A percentile compares a stretch with the other conserved stretches of the same genome.
phyloP scores from a whole-genome alignment of 345 rosid species.

The Chamaenerion angustifolium region DNA sequence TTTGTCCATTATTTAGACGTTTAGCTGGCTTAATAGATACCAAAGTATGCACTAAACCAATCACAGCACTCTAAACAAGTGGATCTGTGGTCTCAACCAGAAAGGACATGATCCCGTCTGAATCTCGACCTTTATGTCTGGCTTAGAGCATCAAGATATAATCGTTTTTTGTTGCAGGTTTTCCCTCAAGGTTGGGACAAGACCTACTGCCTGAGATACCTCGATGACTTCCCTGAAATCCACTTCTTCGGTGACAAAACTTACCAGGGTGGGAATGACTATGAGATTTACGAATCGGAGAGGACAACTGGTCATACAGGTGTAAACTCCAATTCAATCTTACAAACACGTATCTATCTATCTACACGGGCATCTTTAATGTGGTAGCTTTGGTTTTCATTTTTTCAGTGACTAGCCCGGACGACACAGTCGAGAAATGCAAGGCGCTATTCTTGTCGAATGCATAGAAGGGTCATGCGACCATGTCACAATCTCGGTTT shows the following conservation, averaged over 20 bases:
- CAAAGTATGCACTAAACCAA: no score
- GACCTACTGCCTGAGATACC: slow-evolving; percentile 89
- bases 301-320: slow-evolving; percentile 85
- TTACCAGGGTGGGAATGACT: slow-evolving; percentile 93
- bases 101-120: no score
- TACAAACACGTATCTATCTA: neutral
- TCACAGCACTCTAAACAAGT: no score
- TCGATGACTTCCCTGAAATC: slow-evolving; percentile 59
- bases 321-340: slow-evolving; percentile 10
- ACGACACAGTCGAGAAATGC: slow-evolving; percentile 46
- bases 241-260: slow-evolving; percentile 99
- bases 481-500: no score
- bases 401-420: slow-evolving; percentile 73
- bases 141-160: no score
- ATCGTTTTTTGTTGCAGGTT: slow-evolving; percentile 27
- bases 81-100: no score
- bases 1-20: neutral
- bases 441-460: slow-evolving; percentile 26
- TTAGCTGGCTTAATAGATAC: neutral
- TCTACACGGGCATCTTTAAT: neutral
- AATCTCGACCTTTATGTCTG: no score
- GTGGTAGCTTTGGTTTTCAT: neutral
- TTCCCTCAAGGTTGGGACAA: slow-evolving; percentile 99
- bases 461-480: slow-evolving; percentile 2
- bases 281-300: slow-evolving; percentile 78